Conservation (phyloP, 129 eudicot species). For the Flaveria brownii region DNA sequence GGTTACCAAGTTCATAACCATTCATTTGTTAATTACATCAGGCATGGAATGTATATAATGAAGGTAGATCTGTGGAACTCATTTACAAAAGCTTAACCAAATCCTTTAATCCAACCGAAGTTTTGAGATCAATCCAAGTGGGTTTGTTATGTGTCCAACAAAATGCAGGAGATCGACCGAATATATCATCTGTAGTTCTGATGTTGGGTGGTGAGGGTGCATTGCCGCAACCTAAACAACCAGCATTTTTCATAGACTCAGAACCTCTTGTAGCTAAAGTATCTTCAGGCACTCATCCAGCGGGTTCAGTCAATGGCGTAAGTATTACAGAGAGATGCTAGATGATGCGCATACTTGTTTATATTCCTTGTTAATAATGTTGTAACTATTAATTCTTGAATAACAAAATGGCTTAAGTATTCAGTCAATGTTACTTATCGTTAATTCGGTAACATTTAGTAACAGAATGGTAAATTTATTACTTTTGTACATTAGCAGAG, state of each 20-base stretch:
- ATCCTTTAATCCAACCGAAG: not conserved
- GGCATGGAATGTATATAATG: not conserved
- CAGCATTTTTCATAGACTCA: not conserved
- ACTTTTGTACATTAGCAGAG: no score
- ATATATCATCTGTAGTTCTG: not conserved
- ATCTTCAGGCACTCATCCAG: not conserved
- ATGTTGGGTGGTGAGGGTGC: slow-evolving; percentile 9
- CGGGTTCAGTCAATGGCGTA: not conserved
- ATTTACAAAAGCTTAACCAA: not conserved
- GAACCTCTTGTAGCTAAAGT: not conserved
- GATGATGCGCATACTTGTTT: not conserved
- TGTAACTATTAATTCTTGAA: no score
- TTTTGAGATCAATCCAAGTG: slow-evolving; percentile 18
- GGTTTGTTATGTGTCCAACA: slow-evolving; percentile 21
- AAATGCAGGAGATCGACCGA: not conserved
- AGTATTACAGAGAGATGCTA: not conserved
- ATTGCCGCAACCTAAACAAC: slow-evolving; percentile 11
- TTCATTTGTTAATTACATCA: not conserved
- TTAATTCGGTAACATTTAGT: no score
- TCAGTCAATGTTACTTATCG: no score
- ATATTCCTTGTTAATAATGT: no score
- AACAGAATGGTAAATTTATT: no score
- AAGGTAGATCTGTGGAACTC: not conserved
- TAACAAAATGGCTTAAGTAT: no score
- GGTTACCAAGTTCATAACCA: not conserved